Evolutionary conservation across 768 basidiomycete genomes (phyloP), one percentile per base, ranked within the genome.

Genomic region (Mycena metata): DNA sequence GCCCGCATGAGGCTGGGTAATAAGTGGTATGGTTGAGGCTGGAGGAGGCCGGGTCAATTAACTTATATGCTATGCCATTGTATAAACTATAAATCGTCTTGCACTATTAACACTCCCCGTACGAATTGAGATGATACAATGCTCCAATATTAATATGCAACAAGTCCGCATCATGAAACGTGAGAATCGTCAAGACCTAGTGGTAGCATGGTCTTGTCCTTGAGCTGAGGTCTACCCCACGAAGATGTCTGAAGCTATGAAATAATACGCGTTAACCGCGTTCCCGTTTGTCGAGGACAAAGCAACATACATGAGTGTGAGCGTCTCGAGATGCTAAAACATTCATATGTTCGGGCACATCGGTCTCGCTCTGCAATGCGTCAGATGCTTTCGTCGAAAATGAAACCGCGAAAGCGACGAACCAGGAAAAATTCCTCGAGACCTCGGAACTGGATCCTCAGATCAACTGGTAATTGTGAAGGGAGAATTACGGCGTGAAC

Each of bases 311-410:
- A 76, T 93, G 90, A 42, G 80, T 79, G 19, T 83, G 73, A 13
- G 91, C 91, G 46, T 91, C 89, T 5, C 75, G 56, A 13, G 80
- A 81, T 11, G 90, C 83, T 16, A 95, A 73, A 23, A 95, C 78
- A 74, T 94, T 92, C 92, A 95, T 94, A 71, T 94, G 91, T 69
- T 93, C 88, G 11, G 92, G 92, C 35, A 87, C 77, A 23, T 87
- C 81, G 33, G 80, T 85, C 26, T 85, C 80, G 57, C 89, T 88
- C 88, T 88, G 71, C 17, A 60, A 68, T 54, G 55, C 13, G 39
- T 52, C 3, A 73, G 60, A 19, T 51, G 8, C 16, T 35, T 45
- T 16, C 15, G 42, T 60, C 39, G 50, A 33, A 51, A 19, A 49
- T 52, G n/a, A 52, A 33, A 56, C 54, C 24, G 43, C 54, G n/a